These are phyloP conservation scores for Auricularia cornea DNA, from an alignment of 768 basidiomycete species.

Conservation along the genomic window DNA sequence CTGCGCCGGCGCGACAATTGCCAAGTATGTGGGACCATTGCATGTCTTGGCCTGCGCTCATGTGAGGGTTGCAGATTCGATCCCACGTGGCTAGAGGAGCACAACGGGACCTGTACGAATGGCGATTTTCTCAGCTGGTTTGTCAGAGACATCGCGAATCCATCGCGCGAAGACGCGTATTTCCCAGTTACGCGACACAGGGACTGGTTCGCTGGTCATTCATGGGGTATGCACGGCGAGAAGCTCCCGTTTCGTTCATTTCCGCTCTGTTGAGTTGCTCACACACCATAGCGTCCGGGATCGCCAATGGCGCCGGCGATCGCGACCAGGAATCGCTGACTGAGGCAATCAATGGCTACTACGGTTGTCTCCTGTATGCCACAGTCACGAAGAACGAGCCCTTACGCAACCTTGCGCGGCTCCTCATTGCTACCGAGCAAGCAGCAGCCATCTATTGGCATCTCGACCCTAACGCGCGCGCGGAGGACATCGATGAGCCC, in stretches of 20 bases:
- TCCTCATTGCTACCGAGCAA: constrained; percentile 27
- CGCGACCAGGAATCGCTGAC: constrained; percentile 28
- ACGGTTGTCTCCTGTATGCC: constrained; percentile 27
- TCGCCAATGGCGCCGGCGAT: constrained; percentile 26
- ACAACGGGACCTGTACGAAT: constrained; percentile 18
- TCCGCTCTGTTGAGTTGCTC: neutral
- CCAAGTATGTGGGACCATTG: constrained; percentile 18
- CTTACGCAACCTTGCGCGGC: constrained; percentile 24
- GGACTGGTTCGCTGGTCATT: constrained; percentile 32
- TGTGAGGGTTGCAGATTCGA: constrained; percentile 14
- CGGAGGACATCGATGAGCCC: constrained; percentile 25
- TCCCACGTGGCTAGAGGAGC: constrained; percentile 19
- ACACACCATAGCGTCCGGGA: constrained; percentile 19
- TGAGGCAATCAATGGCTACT: constrained; percentile 29
- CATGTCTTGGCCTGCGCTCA: neutral
- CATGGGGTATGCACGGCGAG: constrained; percentile 17
- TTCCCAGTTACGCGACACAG: constrained; percentile 25
- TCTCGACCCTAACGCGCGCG: constrained; percentile 22
- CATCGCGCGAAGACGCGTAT: constrained; percentile 22
- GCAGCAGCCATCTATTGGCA: constrained; percentile 31
- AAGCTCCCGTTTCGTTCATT: neutral
- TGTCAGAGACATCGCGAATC: constrained; percentile 28
- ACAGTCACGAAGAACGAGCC: constrained; percentile 23
- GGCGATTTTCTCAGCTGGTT: constrained; percentile 10
- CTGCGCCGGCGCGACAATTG: constrained; percentile 23